phyloP scores from a whole-genome alignment of 2,329 filamentous ascomycete genomes.

The Epichloe amarillans region DNA sequence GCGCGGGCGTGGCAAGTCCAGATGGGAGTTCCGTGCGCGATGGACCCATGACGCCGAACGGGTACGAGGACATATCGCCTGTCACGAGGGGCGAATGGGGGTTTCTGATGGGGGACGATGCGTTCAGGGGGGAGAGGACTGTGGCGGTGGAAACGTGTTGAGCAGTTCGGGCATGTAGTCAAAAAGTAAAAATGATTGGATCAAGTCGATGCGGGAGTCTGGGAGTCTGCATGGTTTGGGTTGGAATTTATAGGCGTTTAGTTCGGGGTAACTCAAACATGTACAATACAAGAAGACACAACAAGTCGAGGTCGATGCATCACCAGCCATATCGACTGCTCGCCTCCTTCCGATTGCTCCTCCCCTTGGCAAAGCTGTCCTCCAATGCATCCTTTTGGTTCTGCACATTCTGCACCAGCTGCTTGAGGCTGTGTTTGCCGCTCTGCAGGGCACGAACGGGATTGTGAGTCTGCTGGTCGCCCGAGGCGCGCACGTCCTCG shows the following conservation, averaged over 20 bases:
- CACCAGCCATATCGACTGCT: constrained; percentile 72
- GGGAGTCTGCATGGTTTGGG: neutral
- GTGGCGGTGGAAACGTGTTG: constrained; percentile 40
- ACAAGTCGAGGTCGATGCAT: neutral
- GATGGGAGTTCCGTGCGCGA: constrained; percentile 14
- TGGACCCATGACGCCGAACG: constrained; percentile 44
- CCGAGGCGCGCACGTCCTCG: constrained; percentile 56
- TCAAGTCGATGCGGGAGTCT: neutral
- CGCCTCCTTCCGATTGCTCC: constrained; percentile 68
- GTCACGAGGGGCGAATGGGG: constrained; percentile 51
- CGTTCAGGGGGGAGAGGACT: constrained; percentile 29
- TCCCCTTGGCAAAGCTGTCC: constrained; percentile 77
- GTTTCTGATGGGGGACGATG: constrained; percentile 39
- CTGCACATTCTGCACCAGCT: constrained; percentile 72
- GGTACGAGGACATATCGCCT: constrained; percentile 48
- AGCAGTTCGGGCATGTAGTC: constrained; percentile 6
- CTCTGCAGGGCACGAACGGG: constrained; percentile 76
- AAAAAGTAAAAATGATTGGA: neutral
- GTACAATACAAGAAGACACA: neutral
- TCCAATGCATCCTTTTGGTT: constrained; percentile 78
- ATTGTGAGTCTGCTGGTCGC: constrained; percentile 63
- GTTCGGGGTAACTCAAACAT: neutral
- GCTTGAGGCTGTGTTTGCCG: constrained; percentile 71
- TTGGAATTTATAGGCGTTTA: neutral
- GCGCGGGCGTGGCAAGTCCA: constrained; percentile 12